Evolutionary conservation across 2,329 filamentous ascomycete genomes (phyloP), one percentile per base, ranked within the genome.

Genomic region (Aspergillus fructus): DNA sequence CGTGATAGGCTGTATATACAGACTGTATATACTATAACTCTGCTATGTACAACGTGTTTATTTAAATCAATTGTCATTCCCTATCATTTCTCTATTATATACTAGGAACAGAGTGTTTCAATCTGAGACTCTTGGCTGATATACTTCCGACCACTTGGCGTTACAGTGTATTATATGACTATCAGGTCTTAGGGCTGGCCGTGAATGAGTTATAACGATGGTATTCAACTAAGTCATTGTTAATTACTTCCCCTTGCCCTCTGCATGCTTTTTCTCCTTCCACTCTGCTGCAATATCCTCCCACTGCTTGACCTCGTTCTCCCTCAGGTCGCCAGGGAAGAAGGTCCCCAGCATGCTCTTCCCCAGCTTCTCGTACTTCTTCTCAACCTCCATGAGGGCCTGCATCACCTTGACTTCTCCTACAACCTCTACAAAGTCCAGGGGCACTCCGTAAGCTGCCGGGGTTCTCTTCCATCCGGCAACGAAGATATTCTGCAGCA

Each of bases 401-500:
- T 67, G 53, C 71, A 73, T 72, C 3, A 72, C 70, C 46, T 73
- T 73, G n/a, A 56, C 58, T 24, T 68, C 58, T 2, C 64, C 68
- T n/a, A 68, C 62, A 6, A 67, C 66, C 21, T 68, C 64, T 5
- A 61, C 58, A 47, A 65, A 67, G 1, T 62, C 59, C 8, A 76
- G 8, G 15, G 53, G 55, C 4, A 62, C 46, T 2, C 60, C 55
- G 17, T 53, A 61, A 8, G 53, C 50, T 2, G n/a, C 47, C 3
- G 68, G 59, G 0, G 52, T 48, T 1, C 59, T 43, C 43, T 48
- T 52, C 43, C 46, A 49, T 6, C 53, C 74, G 0, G 74, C 74
- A 3, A 75, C 70, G 21, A 56, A 66, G 13, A 74, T 66, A 56
- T 78, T 79, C 56, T 79, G 75, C 0, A 77, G 34, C 51, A 59